Conservation (phyloP, 768 basidiomycete species). For the Hortiboletus flavorubellus region DNA sequence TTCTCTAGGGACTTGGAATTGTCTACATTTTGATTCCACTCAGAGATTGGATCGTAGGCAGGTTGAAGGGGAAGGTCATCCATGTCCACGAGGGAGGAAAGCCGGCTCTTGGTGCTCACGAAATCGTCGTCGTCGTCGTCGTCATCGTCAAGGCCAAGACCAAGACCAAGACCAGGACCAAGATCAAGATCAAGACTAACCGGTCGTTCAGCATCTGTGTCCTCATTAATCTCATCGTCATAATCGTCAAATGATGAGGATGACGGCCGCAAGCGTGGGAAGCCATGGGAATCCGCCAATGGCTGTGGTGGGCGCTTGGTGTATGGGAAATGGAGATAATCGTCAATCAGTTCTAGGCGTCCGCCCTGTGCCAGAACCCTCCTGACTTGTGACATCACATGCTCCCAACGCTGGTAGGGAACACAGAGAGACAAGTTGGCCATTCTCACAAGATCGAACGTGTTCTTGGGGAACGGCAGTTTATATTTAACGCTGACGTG, state of each 20-base stretch:
- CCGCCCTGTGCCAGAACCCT: conserved; percentile 63
- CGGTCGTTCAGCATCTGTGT: conserved; percentile 15
- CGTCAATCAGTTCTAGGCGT: conserved; percentile 71
- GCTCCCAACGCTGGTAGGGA: conserved; percentile 57
- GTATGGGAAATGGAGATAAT: conserved; percentile 64
- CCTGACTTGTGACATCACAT: conserved; percentile 54
- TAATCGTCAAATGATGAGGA: conserved; percentile 23
- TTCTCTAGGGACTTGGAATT: conserved; percentile 50
- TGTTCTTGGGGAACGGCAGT: conserved; percentile 59
- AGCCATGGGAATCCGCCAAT: not conserved
- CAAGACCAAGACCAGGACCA: no score
- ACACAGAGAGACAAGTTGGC: conserved; percentile 63
- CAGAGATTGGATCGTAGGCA: conserved; percentile 24
- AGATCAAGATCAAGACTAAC: not conserved
- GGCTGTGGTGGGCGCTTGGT: conserved; percentile 29
- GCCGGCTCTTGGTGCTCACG: conserved; percentile 30
- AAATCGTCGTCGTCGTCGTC: conserved; percentile 30
- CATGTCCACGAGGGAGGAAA: conserved; percentile 23
- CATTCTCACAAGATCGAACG: conserved; percentile 74
- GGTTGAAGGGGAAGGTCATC: conserved; percentile 16
- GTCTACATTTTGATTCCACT: conserved; percentile 41
- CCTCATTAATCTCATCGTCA: conserved; percentile 17
- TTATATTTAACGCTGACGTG: conserved; percentile 45
- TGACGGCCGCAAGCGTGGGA: not conserved
- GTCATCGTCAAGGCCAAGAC: conserved; percentile 3